These are phyloP conservation scores for Entomortierella chlamydospora DNA, from an alignment of 192 early-diverging fungal genomes.

Conservation along the genomic window DNA sequence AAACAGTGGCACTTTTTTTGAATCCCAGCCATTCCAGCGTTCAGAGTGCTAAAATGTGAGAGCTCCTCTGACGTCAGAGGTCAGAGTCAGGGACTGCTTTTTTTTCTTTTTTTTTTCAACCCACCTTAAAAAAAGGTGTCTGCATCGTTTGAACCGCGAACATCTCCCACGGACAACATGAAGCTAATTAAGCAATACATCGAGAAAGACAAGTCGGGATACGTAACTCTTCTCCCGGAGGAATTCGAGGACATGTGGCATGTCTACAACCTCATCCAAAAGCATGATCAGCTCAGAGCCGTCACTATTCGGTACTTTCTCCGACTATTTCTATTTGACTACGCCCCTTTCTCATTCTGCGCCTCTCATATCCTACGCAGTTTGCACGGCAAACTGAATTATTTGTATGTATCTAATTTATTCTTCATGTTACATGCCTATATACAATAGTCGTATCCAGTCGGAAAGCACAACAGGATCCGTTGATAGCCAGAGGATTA, in stretches of 20 bases:
- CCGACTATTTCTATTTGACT: background rate
- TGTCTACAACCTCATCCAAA: conserved; percentile 87
- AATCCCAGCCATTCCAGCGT: too few relatives aligned
- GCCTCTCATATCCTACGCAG: background rate
- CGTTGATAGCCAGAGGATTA: conserved; percentile 82
- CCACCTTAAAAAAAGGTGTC: too few relatives aligned
- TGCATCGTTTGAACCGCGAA: too few relatives aligned
- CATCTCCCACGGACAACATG: conserved; percentile 56
- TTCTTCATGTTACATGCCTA: too few relatives aligned
- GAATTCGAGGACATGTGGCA: conserved; percentile 99
- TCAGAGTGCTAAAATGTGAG: too few relatives aligned
- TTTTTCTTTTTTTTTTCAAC: too few relatives aligned
- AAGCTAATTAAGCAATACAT: conserved; percentile 53
- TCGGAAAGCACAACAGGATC: conserved; percentile 90
- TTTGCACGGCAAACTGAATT: too few relatives aligned
- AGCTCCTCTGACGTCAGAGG: too few relatives aligned
- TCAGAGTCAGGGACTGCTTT: too few relatives aligned
- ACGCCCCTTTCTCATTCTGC: background rate
- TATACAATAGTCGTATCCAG: conserved; percentile 82
- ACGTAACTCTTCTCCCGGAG: conserved; percentile 85
- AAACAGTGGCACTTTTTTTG: too few relatives aligned
- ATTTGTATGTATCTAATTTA: too few relatives aligned
- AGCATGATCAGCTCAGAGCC: conserved; percentile 88
- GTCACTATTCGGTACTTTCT: conserved; percentile 79
- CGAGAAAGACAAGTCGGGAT: conserved; percentile 80